These are phyloP conservation scores for Rosa lucieae DNA, from an alignment of 306 rosid species.

Conservation along the genomic window DNA sequence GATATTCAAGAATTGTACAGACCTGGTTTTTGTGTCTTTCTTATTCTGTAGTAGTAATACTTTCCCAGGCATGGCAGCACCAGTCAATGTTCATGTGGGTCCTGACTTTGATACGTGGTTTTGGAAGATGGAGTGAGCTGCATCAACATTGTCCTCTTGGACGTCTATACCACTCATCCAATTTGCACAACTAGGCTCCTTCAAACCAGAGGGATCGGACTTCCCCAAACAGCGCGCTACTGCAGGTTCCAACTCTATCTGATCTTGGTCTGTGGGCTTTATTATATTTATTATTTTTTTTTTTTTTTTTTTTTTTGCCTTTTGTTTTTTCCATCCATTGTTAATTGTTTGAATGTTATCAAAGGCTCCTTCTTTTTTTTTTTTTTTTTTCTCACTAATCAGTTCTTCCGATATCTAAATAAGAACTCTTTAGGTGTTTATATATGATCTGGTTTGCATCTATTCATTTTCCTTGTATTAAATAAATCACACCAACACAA, in stretches of 20 bases:
- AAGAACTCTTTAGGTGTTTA: not conserved
- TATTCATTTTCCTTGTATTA: not conserved
- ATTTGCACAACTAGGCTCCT: not conserved
- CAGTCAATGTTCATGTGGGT: not conserved
- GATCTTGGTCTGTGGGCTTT: not conserved
- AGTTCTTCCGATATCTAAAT: not conserved
- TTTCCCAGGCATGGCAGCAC: not conserved
- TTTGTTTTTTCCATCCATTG: not conserved
- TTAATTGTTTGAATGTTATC: not conserved
- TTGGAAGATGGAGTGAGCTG: not conserved
- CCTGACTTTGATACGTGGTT: not conserved
- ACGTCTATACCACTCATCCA: not conserved
- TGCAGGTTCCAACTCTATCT: not conserved
- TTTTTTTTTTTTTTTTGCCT: no score
- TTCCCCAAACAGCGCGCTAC: not conserved
- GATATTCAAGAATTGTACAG: not conserved
- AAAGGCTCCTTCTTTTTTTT: not conserved
- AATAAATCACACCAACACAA: not conserved
- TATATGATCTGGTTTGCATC: not conserved
- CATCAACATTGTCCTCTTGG: not conserved
- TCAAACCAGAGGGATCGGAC: not conserved
- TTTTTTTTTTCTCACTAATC: not conserved
- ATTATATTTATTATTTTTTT: no score
- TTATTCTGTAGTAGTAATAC: not conserved
- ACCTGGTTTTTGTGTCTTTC: not conserved